Base-by-base conservation (phyloP, 163 green algal genomes). In the Chlorella variabilis region DNA sequence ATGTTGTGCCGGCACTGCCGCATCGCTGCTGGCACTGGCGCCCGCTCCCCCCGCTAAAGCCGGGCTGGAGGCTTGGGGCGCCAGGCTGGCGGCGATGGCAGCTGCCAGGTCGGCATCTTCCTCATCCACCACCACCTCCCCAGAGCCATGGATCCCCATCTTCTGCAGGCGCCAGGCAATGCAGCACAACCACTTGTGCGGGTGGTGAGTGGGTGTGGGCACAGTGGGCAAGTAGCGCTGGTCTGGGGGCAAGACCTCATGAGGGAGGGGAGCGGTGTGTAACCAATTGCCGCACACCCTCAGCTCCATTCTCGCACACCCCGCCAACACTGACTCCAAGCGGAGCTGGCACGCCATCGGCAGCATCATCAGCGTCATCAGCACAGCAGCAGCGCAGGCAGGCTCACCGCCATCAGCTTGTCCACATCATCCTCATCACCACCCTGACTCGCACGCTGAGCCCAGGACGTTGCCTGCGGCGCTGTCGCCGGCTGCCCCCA, bases 41-140 rank as follows among this genome's bases (percentile, higher is more conserved):
- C n/a, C n/a, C n/a, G n/a, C n/a, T n/a, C n/a, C n/a, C n/a, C n/a
- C n/a, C n/a, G n/a, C n/a, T n/a, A n/a, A n/a, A n/a, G n/a, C n/a
- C n/a, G n/a, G n/a, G n/a, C n/a, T n/a, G n/a, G n/a, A n/a, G n/a
- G n/a, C n/a, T n/a, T n/a, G n/a, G n/a, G n/a, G n/a, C n/a, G 48
- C 70, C 73, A 80, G 41, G 73, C 73, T 80, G 38, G 73, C 73
- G 3, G 41, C 73, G 20, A 80, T 70, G 56, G 73, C 73, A 25
- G 38, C 38, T 39, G 21, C 33, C 3, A 80, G 39, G 25, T 74
- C 39, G 11, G 42, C 66, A 39, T 74, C 66, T 21, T 74, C 66
- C 3, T 58, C 66, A 38, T 74, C 66, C 66, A 25, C 66, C 3
- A 4, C 66, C 25, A 5, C 63, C 18, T n/a, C 34, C 1, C 20